Percentiles rank a stretch among this genome's conserved stretches.
Conservation (phyloP, 352 stramenopile species). For the Phytophthora constricta region DNA sequence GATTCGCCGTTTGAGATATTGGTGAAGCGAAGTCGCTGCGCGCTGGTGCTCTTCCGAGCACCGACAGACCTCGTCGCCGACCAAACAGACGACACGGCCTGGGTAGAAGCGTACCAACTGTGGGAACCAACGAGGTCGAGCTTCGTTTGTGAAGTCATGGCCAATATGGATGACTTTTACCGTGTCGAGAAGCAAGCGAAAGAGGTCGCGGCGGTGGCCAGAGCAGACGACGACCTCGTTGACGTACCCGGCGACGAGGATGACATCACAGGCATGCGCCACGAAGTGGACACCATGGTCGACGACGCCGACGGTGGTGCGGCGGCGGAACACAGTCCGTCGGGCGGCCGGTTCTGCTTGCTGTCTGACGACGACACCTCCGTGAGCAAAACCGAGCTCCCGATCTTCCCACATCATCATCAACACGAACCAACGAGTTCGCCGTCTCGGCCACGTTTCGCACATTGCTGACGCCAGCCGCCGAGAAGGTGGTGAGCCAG, state of each 20-base stretch:
- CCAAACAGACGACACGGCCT: background rate
- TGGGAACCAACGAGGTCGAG: background rate
- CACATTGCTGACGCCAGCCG: background rate
- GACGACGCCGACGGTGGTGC: background rate
- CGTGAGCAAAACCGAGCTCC: background rate
- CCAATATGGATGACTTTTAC: slow-evolving; percentile 3
- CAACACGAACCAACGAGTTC: background rate
- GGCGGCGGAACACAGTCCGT: background rate
- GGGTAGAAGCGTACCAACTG: background rate
- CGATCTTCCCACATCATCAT: background rate
- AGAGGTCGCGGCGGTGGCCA: background rate
- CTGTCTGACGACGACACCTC: background rate
- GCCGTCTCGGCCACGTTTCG: background rate
- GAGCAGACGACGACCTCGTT: background rate
- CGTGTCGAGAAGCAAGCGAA: background rate
- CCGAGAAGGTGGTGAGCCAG: background rate
- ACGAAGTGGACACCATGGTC: background rate
- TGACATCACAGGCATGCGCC: background rate
- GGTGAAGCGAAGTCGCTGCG: background rate
- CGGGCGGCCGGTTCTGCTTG: background rate
- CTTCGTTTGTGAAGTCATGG: background rate
- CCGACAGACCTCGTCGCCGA: too few species aligned
- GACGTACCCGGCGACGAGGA: background rate
- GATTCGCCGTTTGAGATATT: too few species aligned
- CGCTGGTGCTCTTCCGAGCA: background rate